Base-by-base conservation (phyloP, 768 basidiomycete genomes). In the Mycena crocata region DNA sequence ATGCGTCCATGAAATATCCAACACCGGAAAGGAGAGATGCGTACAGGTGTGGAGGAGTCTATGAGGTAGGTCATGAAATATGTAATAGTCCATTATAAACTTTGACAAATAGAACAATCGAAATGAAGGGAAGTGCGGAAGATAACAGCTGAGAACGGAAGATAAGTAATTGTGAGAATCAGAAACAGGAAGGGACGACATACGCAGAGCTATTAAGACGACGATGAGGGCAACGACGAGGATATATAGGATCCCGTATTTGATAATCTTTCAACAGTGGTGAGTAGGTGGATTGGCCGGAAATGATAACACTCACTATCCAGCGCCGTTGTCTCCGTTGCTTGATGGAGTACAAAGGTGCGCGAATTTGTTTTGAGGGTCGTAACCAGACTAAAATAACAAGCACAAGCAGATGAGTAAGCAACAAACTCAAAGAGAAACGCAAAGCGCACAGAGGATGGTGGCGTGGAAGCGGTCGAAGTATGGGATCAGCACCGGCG, bases 281-380 rank as follows among this genome's bases (percentile, higher is more conserved):
- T 72, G 50, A 62, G 40, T 32, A 57, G 58, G 30, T 35, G 51
- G 21, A 23, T 23, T 48, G 37, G 7, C 32, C 17, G 32, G 21
- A 34, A 2, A 15, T 10, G 44, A 40, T 55, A 39, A 63, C 31
- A 84, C 89, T 77, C 75, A 97, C 94, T 73, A 96, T 96, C 86
- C 91, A 91, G 62, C 94, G 90, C 58, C 96, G 91, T 76, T 95
- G 94, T 76, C 88, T 88, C 79, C 91, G 92, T 81, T 96, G 93
- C 80, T 94, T 95, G 77, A 94, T 85, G 45, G 92, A 92, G 80
- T 94, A 98, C 72, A 98, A 82, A 1, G 96, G 95, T 3, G 96
- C 90, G 51, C 94, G 93, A 68, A 97, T 97, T 80, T 96, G 95
- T 77, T 94, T 94, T 63, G 94, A 96, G 24, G 95, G 95, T 23